Percentiles rank a stretch among this genome's conserved stretches.
Evolutionary conservation across 495 filamentous ascomycete species (phyloP).

Genomic region (Rhizodiscina lignyota): DNA sequence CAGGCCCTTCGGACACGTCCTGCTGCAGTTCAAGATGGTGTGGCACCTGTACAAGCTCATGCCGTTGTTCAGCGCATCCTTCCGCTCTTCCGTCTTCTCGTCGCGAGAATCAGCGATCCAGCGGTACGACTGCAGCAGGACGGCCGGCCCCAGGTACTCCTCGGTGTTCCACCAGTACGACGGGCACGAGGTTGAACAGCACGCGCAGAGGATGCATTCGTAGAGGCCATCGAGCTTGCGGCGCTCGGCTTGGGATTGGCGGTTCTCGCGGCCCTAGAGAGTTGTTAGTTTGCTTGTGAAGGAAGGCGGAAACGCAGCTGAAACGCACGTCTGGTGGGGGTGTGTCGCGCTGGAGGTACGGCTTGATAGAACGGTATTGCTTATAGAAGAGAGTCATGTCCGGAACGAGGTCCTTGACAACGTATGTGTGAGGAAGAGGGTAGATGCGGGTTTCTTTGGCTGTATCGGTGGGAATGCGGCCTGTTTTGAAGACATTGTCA

Average conservation of each 20-base stretch:
- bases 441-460: constrained; percentile 81
- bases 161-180: constrained; percentile 99
- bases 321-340: constrained; percentile 53
- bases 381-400: constrained; percentile 99
- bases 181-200: constrained; percentile 95
- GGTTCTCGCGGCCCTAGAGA: constrained; percentile 65
- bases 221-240: constrained; percentile 96
- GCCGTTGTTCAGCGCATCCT: constrained; percentile 84
- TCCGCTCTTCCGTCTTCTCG: constrained; percentile 70
- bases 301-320: not conserved
- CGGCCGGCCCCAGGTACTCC: constrained; percentile 93
- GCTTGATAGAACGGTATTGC: constrained; percentile 99
- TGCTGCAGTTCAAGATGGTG: constrained; percentile 95
- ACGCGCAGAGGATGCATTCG: constrained; percentile 98
- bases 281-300: constrained; percentile 5
- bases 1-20: constrained; percentile 94
- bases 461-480: constrained; percentile 82
- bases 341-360: constrained; percentile 81
- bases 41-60: constrained; percentile 98
- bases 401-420: constrained; percentile 96
- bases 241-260: constrained; percentile 75
- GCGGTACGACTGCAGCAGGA: constrained; percentile 90
- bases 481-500: too few relatives aligned
- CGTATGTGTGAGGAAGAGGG: constrained; percentile 94
- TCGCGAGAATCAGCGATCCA: constrained; percentile 91